Evolutionary conservation across 495 filamentous ascomycete species (phyloP).

Genomic region (Penicillium coprophilum): DNA sequence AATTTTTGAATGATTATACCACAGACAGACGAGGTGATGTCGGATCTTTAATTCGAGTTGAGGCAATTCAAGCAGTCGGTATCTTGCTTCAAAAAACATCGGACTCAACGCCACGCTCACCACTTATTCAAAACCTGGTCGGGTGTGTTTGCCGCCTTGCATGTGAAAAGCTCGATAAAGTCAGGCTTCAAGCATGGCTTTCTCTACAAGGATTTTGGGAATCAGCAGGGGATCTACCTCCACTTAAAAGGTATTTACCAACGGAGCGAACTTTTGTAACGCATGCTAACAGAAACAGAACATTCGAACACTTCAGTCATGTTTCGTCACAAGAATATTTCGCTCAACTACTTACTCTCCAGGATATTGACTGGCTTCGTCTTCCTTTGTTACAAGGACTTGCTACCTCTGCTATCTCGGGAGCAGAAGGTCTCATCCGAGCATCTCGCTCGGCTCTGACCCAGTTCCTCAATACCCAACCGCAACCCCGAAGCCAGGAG

Average conservation of each 20-base stretch:
- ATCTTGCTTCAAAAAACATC: constrained; percentile 29
- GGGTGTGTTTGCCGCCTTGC: constrained; percentile 64
- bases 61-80: constrained; percentile 66
- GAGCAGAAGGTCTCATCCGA: constrained; percentile 77
- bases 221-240: constrained; percentile 30
- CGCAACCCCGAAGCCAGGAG: constrained; percentile 32
- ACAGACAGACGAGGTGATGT: constrained; percentile 84
- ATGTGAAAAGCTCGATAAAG: constrained; percentile 85
- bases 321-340: constrained; percentile 47
- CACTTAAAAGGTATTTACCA: constrained; percentile 33
- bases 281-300: constrained; percentile 33
- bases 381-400: constrained; percentile 66
- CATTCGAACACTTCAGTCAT: constrained; percentile 47
- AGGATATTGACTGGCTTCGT: constrained; percentile 40
- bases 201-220: constrained; percentile 47
- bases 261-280: background rate
- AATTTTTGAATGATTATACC: constrained; percentile 81
- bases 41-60: constrained; percentile 76
- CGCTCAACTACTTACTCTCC: constrained; percentile 41
- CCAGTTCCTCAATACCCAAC: constrained; percentile 39
- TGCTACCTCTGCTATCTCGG: constrained; percentile 78
- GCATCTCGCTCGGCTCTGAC: constrained; percentile 70
- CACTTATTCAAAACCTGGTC: constrained; percentile 33
- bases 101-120: constrained; percentile 7
- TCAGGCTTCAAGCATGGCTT: constrained; percentile 66